Conservation (phyloP, 2,329 filamentous ascomycete genomes). For the Aspergillus brasiliensis region DNA sequence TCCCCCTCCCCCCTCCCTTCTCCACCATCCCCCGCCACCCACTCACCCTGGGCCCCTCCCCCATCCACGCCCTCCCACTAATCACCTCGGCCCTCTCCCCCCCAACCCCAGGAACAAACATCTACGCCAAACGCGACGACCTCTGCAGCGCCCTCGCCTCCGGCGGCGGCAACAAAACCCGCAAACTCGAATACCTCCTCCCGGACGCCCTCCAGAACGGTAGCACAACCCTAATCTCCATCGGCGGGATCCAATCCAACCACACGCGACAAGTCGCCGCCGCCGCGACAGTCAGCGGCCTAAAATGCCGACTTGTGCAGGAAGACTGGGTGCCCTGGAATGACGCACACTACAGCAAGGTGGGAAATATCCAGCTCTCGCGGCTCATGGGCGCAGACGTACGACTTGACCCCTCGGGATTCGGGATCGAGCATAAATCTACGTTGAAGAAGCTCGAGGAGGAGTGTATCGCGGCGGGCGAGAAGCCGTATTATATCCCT, state of each 20-base stretch:
- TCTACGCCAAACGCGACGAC: slow-evolving; percentile 74
- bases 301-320: slow-evolving; percentile 57
- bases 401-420: slow-evolving; percentile 60
- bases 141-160: slow-evolving; percentile 68
- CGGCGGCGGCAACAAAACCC: slow-evolving; percentile 70
- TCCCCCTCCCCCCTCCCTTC: slow-evolving; percentile 61
- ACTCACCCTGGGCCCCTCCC: slow-evolving; percentile 68
- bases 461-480: slow-evolving; percentile 56
- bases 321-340: slow-evolving; percentile 69
- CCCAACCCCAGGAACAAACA: slow-evolving; percentile 43
- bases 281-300: slow-evolving; percentile 59
- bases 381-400: slow-evolving; percentile 68
- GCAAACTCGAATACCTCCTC: slow-evolving; percentile 70
- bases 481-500: slow-evolving; percentile 71
- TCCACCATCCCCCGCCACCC: slow-evolving; percentile 62
- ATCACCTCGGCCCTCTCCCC: slow-evolving; percentile 63
- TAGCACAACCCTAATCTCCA: slow-evolving; percentile 65
- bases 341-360: slow-evolving; percentile 62
- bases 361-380: slow-evolving; percentile 72
- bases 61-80: slow-evolving; percentile 67
- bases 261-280: slow-evolving; percentile 70
- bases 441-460: slow-evolving; percentile 58
- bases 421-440: slow-evolving; percentile 70
- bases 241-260: slow-evolving; percentile 71
- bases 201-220: slow-evolving; percentile 62